Base-by-base conservation (phyloP, 257 asterid genomes). In the Primulina huaijiensis region DNA sequence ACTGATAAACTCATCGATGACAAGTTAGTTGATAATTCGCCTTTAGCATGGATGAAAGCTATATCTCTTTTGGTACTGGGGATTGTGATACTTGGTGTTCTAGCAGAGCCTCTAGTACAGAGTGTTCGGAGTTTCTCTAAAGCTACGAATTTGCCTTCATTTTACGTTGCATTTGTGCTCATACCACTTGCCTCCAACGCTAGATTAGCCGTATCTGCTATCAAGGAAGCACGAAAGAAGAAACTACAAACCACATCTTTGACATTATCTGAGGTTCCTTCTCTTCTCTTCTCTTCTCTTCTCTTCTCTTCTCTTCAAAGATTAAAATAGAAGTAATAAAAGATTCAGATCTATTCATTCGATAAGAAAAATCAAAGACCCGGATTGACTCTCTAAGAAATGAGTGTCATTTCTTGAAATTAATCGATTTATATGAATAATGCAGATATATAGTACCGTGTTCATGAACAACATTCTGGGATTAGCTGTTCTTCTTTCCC, bases 181-280 rank as follows among this genome's bases (percentile, higher is more conserved):
- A 80, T 86, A 61, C 92, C 92, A 0, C 64, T 86, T 76, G 86
- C 92, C 2, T 80, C 95, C 25, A 86, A 80, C 70, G 90, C 92
- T 6, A 74, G 86, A n/a, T n/a, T 86, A 63, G 86, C 88, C 12
- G 78, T 84, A 34, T 84, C 92, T 14, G 81, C 87, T 14, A 75
- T 88, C 71, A 67, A 5, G 0, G 86, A 86, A 70, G 82, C 90
- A 29, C 71, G 82, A 6, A 70, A 35, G 69, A 84, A 81, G 83
- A 84, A 78, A 70, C 71, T 63, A n/a, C 79, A 80, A n/a, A 77
- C 80, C 2, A 86, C 78, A 71, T 88, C 95, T 37, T 75, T 86
- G 75, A 83, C 85, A 76, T 69, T 88, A 34, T 88, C 87, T 1
- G 92, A 88, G 92, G 90, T 85, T 34, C 34, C 55, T 46, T 20